Conservation (phyloP, 2,329 filamentous ascomycete genomes). For the Leptosphaerulina australis region DNA sequence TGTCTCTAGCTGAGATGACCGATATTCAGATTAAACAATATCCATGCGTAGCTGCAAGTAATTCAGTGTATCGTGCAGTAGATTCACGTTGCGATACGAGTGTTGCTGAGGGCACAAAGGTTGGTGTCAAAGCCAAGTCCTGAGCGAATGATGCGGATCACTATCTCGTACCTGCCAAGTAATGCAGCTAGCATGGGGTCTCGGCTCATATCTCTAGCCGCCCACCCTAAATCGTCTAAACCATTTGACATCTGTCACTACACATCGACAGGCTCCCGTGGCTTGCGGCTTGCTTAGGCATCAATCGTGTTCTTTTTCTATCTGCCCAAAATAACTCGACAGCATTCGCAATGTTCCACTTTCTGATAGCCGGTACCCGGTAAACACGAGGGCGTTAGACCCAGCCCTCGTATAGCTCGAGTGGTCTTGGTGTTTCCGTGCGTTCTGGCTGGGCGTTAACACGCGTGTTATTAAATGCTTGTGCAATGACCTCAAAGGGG, state of each 20-base stretch:
- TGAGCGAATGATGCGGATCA: neutral
- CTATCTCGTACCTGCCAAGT: slow-evolving; percentile 9
- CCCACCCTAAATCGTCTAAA: neutral
- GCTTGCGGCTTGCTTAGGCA: neutral
- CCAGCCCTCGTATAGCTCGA: slow-evolving; percentile 6
- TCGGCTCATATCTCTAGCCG: neutral
- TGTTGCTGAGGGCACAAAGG: too few relatives aligned
- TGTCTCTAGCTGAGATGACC: too few relatives aligned
- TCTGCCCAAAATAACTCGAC: too few relatives aligned
- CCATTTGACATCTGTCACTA: neutral
- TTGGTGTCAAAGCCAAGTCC: too few relatives aligned
- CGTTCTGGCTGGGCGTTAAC: slow-evolving; percentile 5
- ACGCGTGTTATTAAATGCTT: slow-evolving; percentile 12
- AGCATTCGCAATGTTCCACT: neutral
- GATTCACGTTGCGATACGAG: too few relatives aligned
- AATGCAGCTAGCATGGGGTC: neutral
- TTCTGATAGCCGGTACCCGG: neutral
- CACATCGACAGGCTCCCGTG: neutral
- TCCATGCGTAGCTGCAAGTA: too few relatives aligned
- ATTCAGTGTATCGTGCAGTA: too few relatives aligned
- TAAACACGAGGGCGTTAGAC: slow-evolving; percentile 7
- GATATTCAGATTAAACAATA: too few relatives aligned
- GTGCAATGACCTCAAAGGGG: slow-evolving; percentile 15
- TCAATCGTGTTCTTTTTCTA: too few relatives aligned
- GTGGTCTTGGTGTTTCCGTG: slow-evolving; percentile 6